phyloP scores from a whole-genome alignment of 148 eudicot species.

The Suaeda aralocaspica region DNA sequence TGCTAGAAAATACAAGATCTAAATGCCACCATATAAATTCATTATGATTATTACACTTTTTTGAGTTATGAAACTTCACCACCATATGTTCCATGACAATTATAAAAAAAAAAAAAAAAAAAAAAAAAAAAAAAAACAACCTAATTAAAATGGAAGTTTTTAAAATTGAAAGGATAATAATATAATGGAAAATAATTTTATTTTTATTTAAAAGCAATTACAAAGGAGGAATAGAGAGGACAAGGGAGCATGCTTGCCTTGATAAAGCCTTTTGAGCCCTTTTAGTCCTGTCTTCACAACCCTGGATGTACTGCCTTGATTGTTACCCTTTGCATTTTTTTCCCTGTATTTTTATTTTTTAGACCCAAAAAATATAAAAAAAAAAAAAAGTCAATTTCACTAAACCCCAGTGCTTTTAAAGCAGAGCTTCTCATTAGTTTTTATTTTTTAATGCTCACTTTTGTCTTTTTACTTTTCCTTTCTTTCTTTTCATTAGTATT shows the following conservation, averaged over 20 bases:
- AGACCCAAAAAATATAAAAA: no score
- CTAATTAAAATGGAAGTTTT: no score
- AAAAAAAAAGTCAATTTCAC: no score
- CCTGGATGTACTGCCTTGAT: constrained; percentile 96
- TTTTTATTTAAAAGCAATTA: background rate
- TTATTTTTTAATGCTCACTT: background rate
- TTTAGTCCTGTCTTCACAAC: constrained; percentile 88
- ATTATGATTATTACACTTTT: constrained; percentile 72
- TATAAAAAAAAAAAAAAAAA: no score
- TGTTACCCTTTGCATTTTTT: constrained; percentile 69
- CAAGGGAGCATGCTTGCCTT: constrained; percentile 77
- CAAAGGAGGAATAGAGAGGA: background rate
- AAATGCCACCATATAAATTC: constrained; percentile 28
- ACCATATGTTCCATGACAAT: no score
- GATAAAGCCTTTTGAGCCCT: constrained; percentile 86
- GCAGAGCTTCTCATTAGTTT: constrained; percentile 14
- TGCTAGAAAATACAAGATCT: constrained; percentile 86
- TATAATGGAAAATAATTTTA: no score
- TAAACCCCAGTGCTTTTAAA: constrained; percentile 29
- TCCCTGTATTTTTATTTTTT: constrained; percentile 51
- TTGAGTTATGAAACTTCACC: no score
- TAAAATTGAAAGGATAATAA: no score
- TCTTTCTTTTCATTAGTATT: background rate
- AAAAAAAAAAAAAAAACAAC: no score
- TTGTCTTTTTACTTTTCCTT: constrained; percentile 11